These are phyloP conservation scores for Penicillium paxilli DNA, from an alignment of 495 filamentous ascomycete species.

Conservation along the genomic window DNA sequence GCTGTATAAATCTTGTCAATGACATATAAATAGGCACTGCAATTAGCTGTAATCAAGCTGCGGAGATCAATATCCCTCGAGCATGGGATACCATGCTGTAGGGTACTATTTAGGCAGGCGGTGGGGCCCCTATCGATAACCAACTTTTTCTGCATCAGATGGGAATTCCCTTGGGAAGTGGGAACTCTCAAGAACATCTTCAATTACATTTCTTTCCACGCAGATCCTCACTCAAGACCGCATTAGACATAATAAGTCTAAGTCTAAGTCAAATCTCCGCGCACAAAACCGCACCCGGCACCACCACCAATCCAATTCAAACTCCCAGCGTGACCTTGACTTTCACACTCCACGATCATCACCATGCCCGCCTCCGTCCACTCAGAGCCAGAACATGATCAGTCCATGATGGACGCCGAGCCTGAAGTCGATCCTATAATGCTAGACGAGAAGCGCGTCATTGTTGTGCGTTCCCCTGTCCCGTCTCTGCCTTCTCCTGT, in stretches of 20 bases:
- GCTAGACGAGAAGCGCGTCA: constrained; percentile 52
- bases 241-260: too few relatives aligned
- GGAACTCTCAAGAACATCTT: constrained; percentile 1
- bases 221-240: too few relatives aligned
- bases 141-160: constrained; percentile 37
- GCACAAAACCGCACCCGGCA: too few relatives aligned
- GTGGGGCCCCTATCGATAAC: constrained; percentile 34
- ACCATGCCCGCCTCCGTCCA: constrained; percentile 46
- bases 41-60: too few relatives aligned
- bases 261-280: too few relatives aligned
- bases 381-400: constrained; percentile 40
- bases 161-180: constrained; percentile 13
- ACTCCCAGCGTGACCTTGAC: not conserved
- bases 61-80: too few relatives aligned
- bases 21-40: too few relatives aligned
- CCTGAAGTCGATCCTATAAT: constrained; percentile 38
- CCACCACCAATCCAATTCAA: not conserved
- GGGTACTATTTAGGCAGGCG: constrained; percentile 13
- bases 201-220: not conserved
- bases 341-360: not conserved
- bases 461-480: constrained; percentile 61
- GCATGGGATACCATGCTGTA: too few relatives aligned
- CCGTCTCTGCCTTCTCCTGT: too few relatives aligned
- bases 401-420: constrained; percentile 56
- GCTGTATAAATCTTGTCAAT: too few relatives aligned